Percentiles rank a stretch among this genome's conserved stretches.
Evolutionary conservation across 208 protist genomes (phyloP).

Genomic region (Wallacemonas sp.): DNA sequence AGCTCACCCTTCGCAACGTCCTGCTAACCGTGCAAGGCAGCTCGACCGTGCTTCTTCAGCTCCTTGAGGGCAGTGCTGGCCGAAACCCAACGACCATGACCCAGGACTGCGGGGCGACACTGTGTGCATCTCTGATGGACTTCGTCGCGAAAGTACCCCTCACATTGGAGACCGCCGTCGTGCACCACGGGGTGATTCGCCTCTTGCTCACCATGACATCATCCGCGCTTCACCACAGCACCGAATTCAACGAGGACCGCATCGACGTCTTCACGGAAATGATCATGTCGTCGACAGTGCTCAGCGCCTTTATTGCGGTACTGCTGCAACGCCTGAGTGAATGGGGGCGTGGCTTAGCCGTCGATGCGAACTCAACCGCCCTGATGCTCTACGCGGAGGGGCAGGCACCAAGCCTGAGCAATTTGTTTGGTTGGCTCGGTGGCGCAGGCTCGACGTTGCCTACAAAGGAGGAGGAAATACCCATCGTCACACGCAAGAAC

Average conservation of each 20-base stretch:
- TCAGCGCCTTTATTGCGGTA: slow-evolving; percentile 33
- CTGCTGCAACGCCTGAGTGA: slow-evolving; percentile 50
- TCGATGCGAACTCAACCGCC: slow-evolving; percentile 7
- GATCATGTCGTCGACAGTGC: slow-evolving; percentile 48
- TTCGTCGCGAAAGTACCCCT: slow-evolving; percentile 44
- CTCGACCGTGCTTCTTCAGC: slow-evolving; percentile 31
- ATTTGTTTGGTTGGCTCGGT: slow-evolving; percentile 42
- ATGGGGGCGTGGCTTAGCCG: slow-evolving; percentile 44
- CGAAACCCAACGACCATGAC: background rate
- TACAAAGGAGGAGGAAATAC: slow-evolving; percentile 15
- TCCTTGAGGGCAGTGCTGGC: slow-evolving; percentile 28
- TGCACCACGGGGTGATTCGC: slow-evolving; percentile 49
- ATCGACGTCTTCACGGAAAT: slow-evolving; percentile 82
- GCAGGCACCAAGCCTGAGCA: slow-evolving; percentile 24
- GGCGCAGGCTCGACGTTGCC: slow-evolving; percentile 1
- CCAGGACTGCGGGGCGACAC: slow-evolving; percentile 19
- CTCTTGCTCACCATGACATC: slow-evolving; percentile 80
- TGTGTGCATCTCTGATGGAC: slow-evolving; percentile 57
- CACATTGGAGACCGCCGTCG: slow-evolving; percentile 30
- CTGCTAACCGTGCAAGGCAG: slow-evolving; percentile 33
- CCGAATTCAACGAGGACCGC: slow-evolving; percentile 34
- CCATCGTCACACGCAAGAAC: slow-evolving; percentile 2
- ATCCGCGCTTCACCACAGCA: slow-evolving; percentile 74
- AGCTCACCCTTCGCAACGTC: slow-evolving; percentile 66
- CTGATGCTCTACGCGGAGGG: slow-evolving; percentile 48